phyloP scores from a whole-genome alignment of 805 yeast species.

The Cyberlindnera saturnus region DNA sequence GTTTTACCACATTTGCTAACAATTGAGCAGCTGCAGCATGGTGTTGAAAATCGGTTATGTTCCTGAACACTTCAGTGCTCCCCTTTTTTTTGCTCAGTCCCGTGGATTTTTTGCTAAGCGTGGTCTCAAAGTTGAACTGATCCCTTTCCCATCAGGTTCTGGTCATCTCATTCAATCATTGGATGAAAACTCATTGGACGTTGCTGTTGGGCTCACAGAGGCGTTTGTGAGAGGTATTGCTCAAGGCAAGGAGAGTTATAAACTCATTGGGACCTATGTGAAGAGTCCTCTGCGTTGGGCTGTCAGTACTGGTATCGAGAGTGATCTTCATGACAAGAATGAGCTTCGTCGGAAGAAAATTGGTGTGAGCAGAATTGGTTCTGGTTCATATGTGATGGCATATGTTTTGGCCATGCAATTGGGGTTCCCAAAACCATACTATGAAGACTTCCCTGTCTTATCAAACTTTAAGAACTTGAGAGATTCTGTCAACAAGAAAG shows the following conservation, averaged over 20 bases:
- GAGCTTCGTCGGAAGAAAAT: slow-evolving; percentile 58
- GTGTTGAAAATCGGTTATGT: slow-evolving; percentile 65
- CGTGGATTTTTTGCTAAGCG: slow-evolving; percentile 48
- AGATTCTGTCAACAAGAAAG: slow-evolving; percentile 63
- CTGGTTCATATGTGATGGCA: slow-evolving; percentile 90
- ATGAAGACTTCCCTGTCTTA: slow-evolving; percentile 47
- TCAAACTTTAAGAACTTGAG: slow-evolving; percentile 71
- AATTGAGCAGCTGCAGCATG: slow-evolving; percentile 8
- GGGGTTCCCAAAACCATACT: slow-evolving; percentile 47
- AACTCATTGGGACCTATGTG: slow-evolving; percentile 77
- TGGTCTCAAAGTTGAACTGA: slow-evolving; percentile 50
- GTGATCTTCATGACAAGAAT: slow-evolving; percentile 48
- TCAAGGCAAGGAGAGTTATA: slow-evolving; percentile 43
- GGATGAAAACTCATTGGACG: slow-evolving; percentile 56
- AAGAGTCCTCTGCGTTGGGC: slow-evolving; percentile 89
- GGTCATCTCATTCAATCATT: slow-evolving; percentile 80
- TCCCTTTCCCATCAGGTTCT: slow-evolving; percentile 79
- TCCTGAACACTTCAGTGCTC: slow-evolving; percentile 91
- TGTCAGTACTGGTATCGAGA: slow-evolving; percentile 63
- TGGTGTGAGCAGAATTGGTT: slow-evolving; percentile 83
- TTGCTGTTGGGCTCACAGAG: slow-evolving; percentile 87
- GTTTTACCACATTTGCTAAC: not conserved
- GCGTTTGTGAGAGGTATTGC: slow-evolving; percentile 83
- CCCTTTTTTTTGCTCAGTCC: slow-evolving; percentile 62
- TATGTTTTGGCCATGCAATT: slow-evolving; percentile 67